phyloP scores from a whole-genome alignment of 169 alveolate genomes.

The Cyclospora cayetanensis region DNA sequence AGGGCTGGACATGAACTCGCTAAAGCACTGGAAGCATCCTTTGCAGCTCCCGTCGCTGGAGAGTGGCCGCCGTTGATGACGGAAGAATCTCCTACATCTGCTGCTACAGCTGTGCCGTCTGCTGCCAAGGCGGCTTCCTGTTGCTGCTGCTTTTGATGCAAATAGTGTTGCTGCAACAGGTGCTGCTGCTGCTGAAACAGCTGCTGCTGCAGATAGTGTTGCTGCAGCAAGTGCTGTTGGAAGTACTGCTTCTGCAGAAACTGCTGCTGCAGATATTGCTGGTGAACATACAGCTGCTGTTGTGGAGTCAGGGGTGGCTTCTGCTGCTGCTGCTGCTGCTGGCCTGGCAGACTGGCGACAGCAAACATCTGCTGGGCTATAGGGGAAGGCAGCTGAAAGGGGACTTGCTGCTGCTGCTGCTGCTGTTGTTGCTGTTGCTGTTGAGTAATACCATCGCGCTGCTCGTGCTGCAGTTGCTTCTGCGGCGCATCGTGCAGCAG shows the following conservation, averaged over 20 bases:
- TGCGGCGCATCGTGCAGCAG: slow-evolving; percentile 6
- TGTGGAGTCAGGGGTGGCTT: not conserved
- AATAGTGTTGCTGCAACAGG: slow-evolving; percentile 60
- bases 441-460: not conserved
- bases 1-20: not conserved
- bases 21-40: not conserved
- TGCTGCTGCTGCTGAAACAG: slow-evolving; percentile 44
- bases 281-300: slow-evolving; percentile 38
- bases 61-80: slow-evolving; percentile 32
- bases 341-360: not conserved
- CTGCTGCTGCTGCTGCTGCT: slow-evolving; percentile 52
- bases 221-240: slow-evolving; percentile 38
- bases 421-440: not conserved
- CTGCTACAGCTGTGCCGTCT: slow-evolving; percentile 17
- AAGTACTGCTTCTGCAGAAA: slow-evolving; percentile 48
- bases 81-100: slow-evolving; percentile 55
- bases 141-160: slow-evolving; percentile 32
- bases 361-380: not conserved
- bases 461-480: slow-evolving; percentile 6
- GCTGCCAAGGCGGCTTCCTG: slow-evolving; percentile 10
- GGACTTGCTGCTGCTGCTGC: slow-evolving; percentile 31
- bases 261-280: slow-evolving; percentile 55
- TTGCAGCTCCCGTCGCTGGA: not conserved
- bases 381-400: not conserved
- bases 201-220: slow-evolving; percentile 42